These are phyloP conservation scores for Debaryomyces nepalensis DNA, from an alignment of 1,139 yeast species.

Conservation along the genomic window DNA sequence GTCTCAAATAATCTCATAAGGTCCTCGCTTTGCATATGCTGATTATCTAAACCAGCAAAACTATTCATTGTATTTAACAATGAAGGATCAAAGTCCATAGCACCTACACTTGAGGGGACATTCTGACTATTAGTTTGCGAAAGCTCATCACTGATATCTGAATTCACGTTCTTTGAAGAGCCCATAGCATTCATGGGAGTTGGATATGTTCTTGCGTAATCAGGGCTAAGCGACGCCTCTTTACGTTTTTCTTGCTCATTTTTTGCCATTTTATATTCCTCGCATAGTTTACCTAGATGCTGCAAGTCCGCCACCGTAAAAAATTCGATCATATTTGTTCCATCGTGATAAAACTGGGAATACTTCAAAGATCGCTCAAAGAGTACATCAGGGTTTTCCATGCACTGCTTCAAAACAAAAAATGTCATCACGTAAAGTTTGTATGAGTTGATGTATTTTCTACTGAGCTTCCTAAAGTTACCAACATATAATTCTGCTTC, in stretches of 20 bases:
- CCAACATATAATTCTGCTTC: conserved; percentile 55
- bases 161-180: neutral
- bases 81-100: conserved; percentile 38
- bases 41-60: conserved; percentile 49
- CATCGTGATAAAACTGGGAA: conserved; percentile 38
- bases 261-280: conserved; percentile 48
- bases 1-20: conserved; percentile 43
- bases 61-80: conserved; percentile 64
- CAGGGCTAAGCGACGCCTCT: conserved; percentile 3
- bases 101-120: conserved; percentile 2
- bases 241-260: conserved; percentile 29
- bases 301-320: conserved; percentile 43
- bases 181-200: conserved; percentile 2
- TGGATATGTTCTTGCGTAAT: conserved; percentile 2
- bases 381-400: conserved; percentile 46
- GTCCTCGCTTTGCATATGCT: conserved; percentile 37
- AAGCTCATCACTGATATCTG: neutral
- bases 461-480: conserved; percentile 44
- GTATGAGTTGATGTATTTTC: conserved; percentile 46
- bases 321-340: conserved; percentile 48
- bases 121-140: conserved; percentile 4
- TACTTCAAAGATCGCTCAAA: conserved; percentile 38
- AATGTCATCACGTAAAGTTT: conserved; percentile 48
- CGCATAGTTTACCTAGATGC: conserved; percentile 43
- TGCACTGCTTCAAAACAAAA: conserved; percentile 48